These are phyloP conservation scores for Bathelium albidoporum DNA, from an alignment of 495 filamentous ascomycete genomes.

Conservation along the genomic window DNA sequence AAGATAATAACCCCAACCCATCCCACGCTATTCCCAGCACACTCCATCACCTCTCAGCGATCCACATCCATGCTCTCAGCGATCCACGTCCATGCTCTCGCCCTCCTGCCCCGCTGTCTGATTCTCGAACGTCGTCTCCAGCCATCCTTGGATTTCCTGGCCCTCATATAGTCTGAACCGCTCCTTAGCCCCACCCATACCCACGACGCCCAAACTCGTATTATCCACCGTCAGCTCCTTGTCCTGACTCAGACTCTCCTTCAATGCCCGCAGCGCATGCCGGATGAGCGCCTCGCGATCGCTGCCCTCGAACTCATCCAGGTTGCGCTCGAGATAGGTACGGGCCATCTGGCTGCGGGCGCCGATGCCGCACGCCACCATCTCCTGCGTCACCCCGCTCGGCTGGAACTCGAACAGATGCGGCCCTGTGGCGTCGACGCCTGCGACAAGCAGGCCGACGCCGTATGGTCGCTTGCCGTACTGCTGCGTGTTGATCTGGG, in stretches of 20 bases:
- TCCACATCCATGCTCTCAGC: slow-evolving; percentile 35
- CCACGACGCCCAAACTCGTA: slow-evolving; percentile 72
- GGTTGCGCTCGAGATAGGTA: slow-evolving; percentile 87
- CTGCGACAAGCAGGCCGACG: slow-evolving; percentile 85
- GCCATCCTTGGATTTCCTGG: slow-evolving; percentile 58
- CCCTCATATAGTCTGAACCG: slow-evolving; percentile 90
- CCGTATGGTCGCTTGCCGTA: slow-evolving; percentile 96
- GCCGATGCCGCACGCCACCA: slow-evolving; percentile 89
- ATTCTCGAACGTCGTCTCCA: slow-evolving; percentile 57
- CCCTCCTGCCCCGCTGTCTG: slow-evolving; percentile 56
- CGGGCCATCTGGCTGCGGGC: slow-evolving; percentile 93
- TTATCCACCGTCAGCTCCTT: slow-evolving; percentile 96
- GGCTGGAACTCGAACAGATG: slow-evolving; percentile 99
- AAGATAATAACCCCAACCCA: not conserved
- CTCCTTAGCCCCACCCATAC: slow-evolving; percentile 46
- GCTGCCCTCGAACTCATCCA: slow-evolving; percentile 65
- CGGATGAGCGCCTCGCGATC: slow-evolving; percentile 74
- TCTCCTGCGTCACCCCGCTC: slow-evolving; percentile 90
- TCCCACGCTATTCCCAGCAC: not conserved
- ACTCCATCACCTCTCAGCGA: not conserved
- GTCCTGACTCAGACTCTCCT: slow-evolving; percentile 92
- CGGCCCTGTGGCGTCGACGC: slow-evolving; percentile 84
- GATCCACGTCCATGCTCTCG: slow-evolving; percentile 70
- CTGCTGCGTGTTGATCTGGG: slow-evolving; percentile 94
- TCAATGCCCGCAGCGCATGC: slow-evolving; percentile 83